Evolutionary conservation across 1,284 basidiomycete genomes (phyloP).

Genomic region (Malassezia japonica): DNA sequence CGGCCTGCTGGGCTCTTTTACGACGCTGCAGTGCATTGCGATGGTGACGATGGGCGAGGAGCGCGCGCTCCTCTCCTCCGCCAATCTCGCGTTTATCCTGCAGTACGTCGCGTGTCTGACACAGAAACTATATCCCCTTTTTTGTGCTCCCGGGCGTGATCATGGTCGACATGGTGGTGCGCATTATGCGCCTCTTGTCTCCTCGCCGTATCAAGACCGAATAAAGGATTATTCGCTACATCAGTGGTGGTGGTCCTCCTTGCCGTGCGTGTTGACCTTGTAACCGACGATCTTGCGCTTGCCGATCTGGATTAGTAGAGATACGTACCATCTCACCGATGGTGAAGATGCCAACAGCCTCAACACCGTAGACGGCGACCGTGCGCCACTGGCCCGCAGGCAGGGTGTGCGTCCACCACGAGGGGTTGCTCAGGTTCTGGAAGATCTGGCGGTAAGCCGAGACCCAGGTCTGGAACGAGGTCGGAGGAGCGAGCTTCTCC

Average conservation of each 20-base stretch:
- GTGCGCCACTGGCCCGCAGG: conserved; percentile 68
- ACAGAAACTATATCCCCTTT: conserved; percentile 17
- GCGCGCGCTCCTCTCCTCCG: conserved; percentile 8
- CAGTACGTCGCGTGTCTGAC: conserved; percentile 10
- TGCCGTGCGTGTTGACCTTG: conserved; percentile 9
- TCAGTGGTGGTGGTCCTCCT: conserved; percentile 9
- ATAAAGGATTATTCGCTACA: neutral
- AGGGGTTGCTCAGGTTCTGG: conserved; percentile 58
- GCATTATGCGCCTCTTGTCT: conserved; percentile 1
- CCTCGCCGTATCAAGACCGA: neutral
- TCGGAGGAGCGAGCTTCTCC: conserved; percentile 76
- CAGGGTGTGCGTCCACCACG: conserved; percentile 63
- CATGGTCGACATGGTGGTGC: conserved; percentile 5
- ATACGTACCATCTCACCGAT: conserved; percentile 45
- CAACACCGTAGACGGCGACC: conserved; percentile 68
- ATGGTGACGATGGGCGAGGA: conserved; percentile 16
- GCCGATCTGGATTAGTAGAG: conserved; percentile 11
- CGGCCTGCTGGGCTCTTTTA: conserved; percentile 17
- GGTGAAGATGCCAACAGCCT: conserved; percentile 75
- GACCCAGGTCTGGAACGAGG: conserved; percentile 58
- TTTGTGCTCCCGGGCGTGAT: conserved; percentile 11
- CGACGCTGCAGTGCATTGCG: conserved; percentile 19
- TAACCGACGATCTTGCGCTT: conserved; percentile 19
- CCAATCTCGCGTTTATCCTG: conserved; percentile 13
- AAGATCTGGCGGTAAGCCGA: conserved; percentile 67